phyloP scores from a whole-genome alignment of 23 red algal species.

The Gracilaria domingensis region DNA sequence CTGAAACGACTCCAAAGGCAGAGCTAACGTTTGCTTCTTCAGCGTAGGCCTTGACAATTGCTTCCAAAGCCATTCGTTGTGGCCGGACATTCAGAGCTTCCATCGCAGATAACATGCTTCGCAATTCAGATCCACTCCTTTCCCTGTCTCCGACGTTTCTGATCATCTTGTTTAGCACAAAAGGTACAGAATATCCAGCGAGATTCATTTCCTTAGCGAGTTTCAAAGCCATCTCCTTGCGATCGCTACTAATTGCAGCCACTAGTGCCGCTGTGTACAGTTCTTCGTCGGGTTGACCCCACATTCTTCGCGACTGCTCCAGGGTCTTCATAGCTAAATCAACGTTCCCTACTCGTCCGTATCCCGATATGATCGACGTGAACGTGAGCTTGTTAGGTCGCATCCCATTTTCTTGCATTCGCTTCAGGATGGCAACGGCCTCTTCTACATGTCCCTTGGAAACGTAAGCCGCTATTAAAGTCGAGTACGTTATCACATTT shows the following conservation, averaged over 20 bases:
- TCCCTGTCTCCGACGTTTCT: slow-evolving; percentile 52
- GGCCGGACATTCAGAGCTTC: slow-evolving; percentile 59
- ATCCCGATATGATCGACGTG: slow-evolving; percentile 69
- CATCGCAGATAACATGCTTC: slow-evolving; percentile 59
- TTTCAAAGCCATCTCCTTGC: slow-evolving; percentile 44
- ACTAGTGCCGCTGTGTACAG: slow-evolving; percentile 67
- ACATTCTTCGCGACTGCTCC: slow-evolving; percentile 26
- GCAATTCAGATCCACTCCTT: slow-evolving; percentile 67
- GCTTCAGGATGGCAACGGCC: slow-evolving; percentile 5
- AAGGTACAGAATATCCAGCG: slow-evolving; percentile 62
- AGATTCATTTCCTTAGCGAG: slow-evolving; percentile 64
- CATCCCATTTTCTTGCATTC: slow-evolving; percentile 43
- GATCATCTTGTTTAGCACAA: slow-evolving; percentile 58
- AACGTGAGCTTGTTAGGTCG: slow-evolving; percentile 65
- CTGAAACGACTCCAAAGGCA: slow-evolving; percentile 56
- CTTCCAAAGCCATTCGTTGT: slow-evolving; percentile 51
- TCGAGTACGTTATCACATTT: slow-evolving; percentile 72
- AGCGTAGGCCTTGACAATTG: slow-evolving; percentile 41
- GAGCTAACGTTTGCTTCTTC: slow-evolving; percentile 53
- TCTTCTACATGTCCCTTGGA: slow-evolving; percentile 38
- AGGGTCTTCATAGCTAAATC: slow-evolving; percentile 70
- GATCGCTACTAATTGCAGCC: slow-evolving; percentile 53
- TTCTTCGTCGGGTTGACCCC: slow-evolving; percentile 64
- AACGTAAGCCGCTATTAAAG: slow-evolving; percentile 63
- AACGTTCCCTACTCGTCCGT: slow-evolving; percentile 45